Conservation (phyloP, 257 asterid genomes). For the Solanum virginianum region DNA sequence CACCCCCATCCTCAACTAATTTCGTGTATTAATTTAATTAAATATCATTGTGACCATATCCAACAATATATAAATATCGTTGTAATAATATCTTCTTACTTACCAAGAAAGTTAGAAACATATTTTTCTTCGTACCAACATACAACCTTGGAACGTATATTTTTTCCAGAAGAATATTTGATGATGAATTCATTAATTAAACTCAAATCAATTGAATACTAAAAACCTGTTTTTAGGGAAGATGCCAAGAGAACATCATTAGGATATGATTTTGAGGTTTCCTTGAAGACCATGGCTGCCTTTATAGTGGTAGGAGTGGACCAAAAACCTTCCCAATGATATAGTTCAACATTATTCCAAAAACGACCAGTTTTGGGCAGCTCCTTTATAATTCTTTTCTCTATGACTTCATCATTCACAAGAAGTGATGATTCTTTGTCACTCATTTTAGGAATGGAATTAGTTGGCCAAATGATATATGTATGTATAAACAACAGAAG, state of each 20-base stretch:
- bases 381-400: neutral
- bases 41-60: too few species aligned
- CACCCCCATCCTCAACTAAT: too few species aligned
- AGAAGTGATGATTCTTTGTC: neutral
- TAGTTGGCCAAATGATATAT: neutral
- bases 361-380: neutral
- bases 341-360: neutral
- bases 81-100: too few species aligned
- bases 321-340: neutral
- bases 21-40: too few species aligned
- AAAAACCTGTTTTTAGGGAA: neutral
- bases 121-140: too few species aligned
- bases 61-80: too few species aligned
- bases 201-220: neutral
- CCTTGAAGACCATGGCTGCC: neutral
- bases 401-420: neutral
- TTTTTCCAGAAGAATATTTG: too few species aligned
- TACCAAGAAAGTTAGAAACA: too few species aligned
- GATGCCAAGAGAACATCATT: neutral
- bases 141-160: too few species aligned
- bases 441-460: neutral
- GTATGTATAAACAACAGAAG: too few species aligned
- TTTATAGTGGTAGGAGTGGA: neutral
- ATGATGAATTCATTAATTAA: neutral
- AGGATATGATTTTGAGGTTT: neutral